Conservation (phyloP, 306 rosid species). For the Benincasa hispida region DNA sequence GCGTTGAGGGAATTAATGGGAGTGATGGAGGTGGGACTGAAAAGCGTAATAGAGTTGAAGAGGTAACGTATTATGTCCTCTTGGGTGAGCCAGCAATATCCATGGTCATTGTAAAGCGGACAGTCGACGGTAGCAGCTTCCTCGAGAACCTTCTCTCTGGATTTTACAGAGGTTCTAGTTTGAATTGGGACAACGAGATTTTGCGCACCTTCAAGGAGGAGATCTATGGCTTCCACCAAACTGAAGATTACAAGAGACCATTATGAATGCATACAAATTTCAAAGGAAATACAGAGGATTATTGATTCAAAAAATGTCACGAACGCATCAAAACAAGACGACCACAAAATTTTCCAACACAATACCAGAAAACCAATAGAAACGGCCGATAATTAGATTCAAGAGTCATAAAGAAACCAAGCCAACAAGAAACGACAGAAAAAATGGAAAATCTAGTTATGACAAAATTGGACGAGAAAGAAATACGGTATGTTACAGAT, state of each 20-base stretch:
- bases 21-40: conserved; percentile 28
- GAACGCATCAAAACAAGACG: neutral
- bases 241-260: conserved; percentile 17
- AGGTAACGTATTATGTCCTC: conserved; percentile 82
- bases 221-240: conserved; percentile 56
- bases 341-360: neutral
- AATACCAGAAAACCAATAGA: neutral
- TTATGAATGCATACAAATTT: neutral
- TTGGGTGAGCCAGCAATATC: conserved; percentile 78
- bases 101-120: conserved; percentile 22
- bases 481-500: neutral
- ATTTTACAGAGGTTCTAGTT: neutral
- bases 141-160: conserved; percentile 12
- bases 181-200: conserved; percentile 53
- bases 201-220: conserved; percentile 53
- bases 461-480: neutral
- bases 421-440: neutral
- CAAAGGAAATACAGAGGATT: neutral
- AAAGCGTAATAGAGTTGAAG: conserved; percentile 52
- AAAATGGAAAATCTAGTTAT: neutral
- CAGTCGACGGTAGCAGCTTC: neutral
- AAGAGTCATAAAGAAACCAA: neutral
- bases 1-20: conserved; percentile 43
- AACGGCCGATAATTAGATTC: neutral
- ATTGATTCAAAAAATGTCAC: neutral